Evolutionary conservation across 495 filamentous ascomycete species (phyloP).

Genomic region (Diplogelasinospora grovesii): DNA sequence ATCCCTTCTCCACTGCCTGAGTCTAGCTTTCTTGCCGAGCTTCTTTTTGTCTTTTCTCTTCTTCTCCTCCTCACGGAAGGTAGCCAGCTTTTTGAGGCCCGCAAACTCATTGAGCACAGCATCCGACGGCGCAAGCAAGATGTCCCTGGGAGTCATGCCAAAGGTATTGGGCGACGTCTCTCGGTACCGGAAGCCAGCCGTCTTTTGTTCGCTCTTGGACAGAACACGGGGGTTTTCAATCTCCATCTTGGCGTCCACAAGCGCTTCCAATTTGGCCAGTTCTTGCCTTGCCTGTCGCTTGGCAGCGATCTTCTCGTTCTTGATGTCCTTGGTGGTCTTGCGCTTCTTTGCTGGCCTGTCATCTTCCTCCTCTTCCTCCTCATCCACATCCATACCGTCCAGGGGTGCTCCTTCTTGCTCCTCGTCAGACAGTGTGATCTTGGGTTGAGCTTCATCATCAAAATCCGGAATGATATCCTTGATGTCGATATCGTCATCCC

Average conservation of each 20-base stretch:
- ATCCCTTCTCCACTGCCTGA: constrained; percentile 87
- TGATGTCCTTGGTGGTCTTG: constrained; percentile 56
- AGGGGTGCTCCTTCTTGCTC: no score
- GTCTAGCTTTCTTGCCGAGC: constrained; percentile 82
- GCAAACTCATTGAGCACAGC: constrained; percentile 81
- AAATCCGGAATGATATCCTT: constrained; percentile 86
- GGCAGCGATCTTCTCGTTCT: constrained; percentile 59
- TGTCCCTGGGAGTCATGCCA: constrained; percentile 82
- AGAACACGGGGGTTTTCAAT: constrained; percentile 56
- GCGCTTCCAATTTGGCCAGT: constrained; percentile 71
- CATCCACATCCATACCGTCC: no score
- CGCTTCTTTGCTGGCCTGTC: constrained; percentile 44
- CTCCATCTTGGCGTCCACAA: constrained; percentile 79
- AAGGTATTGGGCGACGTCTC: constrained; percentile 87
- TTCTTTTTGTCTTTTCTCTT: constrained; percentile 81
- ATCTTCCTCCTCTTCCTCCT: constrained; percentile 22
- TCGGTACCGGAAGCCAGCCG: constrained; percentile 72
- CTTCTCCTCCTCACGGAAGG: constrained; percentile 81
- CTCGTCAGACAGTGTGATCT: constrained; percentile 46
- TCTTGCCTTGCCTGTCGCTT: constrained; percentile 72
- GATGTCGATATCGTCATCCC: constrained; percentile 97
- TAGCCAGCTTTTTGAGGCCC: constrained; percentile 88
- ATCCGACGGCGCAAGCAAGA: constrained; percentile 79
- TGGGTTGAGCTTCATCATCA: constrained; percentile 49
- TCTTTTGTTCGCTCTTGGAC: constrained; percentile 11